Evolutionary conservation across 257 asterid genomes (phyloP), one percentile per base, ranked within the genome.

Genomic region (Handroanthus guayacan): DNA sequence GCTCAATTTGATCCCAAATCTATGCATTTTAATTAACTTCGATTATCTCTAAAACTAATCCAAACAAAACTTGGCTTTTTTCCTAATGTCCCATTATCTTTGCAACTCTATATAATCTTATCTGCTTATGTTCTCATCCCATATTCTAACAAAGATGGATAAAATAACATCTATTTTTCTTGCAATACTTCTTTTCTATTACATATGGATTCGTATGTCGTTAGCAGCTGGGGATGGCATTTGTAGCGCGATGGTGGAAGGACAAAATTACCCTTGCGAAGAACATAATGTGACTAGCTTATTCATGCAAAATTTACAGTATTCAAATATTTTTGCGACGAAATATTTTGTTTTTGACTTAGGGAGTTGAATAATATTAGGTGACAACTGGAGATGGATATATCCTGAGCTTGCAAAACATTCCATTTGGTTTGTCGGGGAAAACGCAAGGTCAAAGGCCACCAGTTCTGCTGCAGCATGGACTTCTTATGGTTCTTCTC

Each of bases 301-400:
- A 16, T 38, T 47, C 14, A 7, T 52, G 13, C 72, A 47, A 44
- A 44, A 11, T 16, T n/a, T 64, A 3, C 48, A 25, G 34, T 17
- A 8, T 62, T 57, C 18, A 25, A 10, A n/a, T 52, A 10, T 60
- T 34, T 25, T 25, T 25, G 31, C 31, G 31, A 25, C 31, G 31
- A 25, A 25, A 25, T 25, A 25, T 25, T 2, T 31, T 50, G 31
- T 34, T 34, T 76, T 34, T 66, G 0, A 8, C 14, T 6, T 11
- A 8, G 5, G 62, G 18, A 36, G 3, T 39, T 38, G 61, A 25
- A 17, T 17, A 61, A 55, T 17, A 25, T 60, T 60, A 86, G 86
- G 88, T 76, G 75, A 79, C 76, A 45, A 86, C 88, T 9, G 12
- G 13, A 68, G 90, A 86, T 81, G 90, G 90, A 31, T 81, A 78